Base-by-base conservation (phyloP, 768 basidiomycete genomes). In the Mycena rosella region DNA sequence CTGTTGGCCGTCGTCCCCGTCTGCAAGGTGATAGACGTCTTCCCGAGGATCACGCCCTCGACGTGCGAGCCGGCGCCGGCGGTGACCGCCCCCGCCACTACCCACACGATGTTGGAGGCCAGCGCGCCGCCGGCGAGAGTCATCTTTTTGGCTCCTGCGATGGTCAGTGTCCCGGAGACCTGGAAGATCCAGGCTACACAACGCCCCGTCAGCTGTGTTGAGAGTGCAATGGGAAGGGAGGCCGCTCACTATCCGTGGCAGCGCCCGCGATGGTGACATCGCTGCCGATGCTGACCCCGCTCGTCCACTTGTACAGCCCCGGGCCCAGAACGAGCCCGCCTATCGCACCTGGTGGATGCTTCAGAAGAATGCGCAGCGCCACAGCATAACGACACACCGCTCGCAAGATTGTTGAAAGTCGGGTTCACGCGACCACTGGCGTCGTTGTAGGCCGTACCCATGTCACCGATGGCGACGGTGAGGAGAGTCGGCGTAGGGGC, bases 391-490 rank as follows among this genome's bases (percentile, higher is more conserved):
- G n/a, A n/a, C n/a, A n/a, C n/a, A n/a, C n/a, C n/a, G n/a, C n/a
- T n/a, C n/a, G n/a, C n/a, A n/a, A n/a, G n/a, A n/a, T n/a, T n/a
- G n/a, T n/a, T n/a, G n/a, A n/a, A n/a, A n/a, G n/a, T n/a, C n/a
- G n/a, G n/a, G n/a, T n/a, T n/a, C 32, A 13, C 32, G 14, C 56
- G 56, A 18, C 56, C 42, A 27, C 18, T 44, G 3, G 56, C 56
- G 24, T 57, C 42, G 40, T 40, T 45, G 56, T 8, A 44, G 20
- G 56, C 42, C 10, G 56, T 45, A 1, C 27, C 40, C 56, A 57
- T 57, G 56, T 57, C 42, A 17, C 20, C 22, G 40, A 57, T 38
- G 56, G 56, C 42, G 42, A 11, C 14, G 26, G 40, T 57, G 42
- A 57, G 56, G 8, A 27, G 44, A 1, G 27, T 6, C 18, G 56